A percentile compares a stretch with the other conserved stretches of the same genome.
phyloP scores from a whole-genome alignment of 306 rosid species.

The Alnus glutinosa region DNA sequence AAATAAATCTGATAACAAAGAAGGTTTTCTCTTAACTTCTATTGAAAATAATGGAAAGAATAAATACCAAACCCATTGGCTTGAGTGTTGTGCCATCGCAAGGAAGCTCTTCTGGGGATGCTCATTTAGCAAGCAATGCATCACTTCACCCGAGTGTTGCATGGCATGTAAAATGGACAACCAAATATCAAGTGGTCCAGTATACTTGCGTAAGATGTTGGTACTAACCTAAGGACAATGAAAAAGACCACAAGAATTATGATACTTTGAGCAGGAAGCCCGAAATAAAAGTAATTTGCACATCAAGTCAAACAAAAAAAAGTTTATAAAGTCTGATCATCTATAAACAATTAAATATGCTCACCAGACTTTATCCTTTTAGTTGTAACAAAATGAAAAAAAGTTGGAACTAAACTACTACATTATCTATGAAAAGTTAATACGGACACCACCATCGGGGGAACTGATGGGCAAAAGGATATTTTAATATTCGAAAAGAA shows the following conservation, averaged over 20 bases:
- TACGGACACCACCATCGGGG: background rate
- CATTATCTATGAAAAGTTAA: background rate
- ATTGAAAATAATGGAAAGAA: conserved; percentile 16
- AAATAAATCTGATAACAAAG: conserved; percentile 1
- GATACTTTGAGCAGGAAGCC: background rate
- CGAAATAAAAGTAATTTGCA: conserved; percentile 2
- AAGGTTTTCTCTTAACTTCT: conserved; percentile 4
- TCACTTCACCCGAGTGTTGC: conserved; percentile 42
- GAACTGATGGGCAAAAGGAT: background rate
- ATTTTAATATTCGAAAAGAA: background rate
- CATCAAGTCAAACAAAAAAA: conserved; percentile 4
- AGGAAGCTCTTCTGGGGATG: conserved; percentile 57
- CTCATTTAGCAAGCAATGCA: conserved; percentile 68
- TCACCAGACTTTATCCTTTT: background rate
- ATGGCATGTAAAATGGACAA: conserved; percentile 48
- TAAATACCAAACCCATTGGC: conserved; percentile 92
- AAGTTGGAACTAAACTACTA: background rate
- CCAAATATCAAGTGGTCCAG: conserved; percentile 89
- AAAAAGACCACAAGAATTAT: conserved; percentile 6
- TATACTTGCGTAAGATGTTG: conserved; percentile 78
- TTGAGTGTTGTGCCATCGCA: conserved; percentile 86
- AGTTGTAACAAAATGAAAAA: background rate
- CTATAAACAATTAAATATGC: background rate
- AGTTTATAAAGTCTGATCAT: background rate
- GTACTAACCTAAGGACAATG: conserved; percentile 61